phyloP scores from a whole-genome alignment of 306 rosid genomes.

The Cotoneaster glaucophyllus region DNA sequence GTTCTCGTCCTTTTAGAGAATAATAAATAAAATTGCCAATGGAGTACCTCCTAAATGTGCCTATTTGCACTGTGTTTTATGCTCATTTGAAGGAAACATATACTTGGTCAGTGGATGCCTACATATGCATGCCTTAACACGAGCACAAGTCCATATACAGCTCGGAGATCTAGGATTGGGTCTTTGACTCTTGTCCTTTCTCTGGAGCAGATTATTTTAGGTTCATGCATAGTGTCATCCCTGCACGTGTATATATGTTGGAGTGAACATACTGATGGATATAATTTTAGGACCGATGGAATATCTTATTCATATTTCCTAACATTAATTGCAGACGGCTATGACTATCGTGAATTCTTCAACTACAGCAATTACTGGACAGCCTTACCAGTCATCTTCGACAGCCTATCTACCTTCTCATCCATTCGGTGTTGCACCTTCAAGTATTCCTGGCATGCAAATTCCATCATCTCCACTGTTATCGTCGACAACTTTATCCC shows the following conservation, averaged over 20 bases:
- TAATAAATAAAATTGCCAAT: background rate
- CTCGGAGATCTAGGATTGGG: background rate
- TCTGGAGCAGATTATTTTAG: background rate
- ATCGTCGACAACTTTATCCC: conserved; percentile 28
- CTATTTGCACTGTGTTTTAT: background rate
- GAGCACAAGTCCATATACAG: background rate
- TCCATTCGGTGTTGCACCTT: conserved; percentile 35
- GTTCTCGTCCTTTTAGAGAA: background rate
- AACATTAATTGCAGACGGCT: conserved; percentile 50
- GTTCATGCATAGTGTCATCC: background rate
- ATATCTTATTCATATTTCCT: background rate
- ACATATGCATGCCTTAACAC: background rate
- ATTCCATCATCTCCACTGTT: conserved; percentile 41
- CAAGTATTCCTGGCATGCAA: conserved; percentile 40
- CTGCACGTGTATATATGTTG: background rate
- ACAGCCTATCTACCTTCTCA: conserved; percentile 32
- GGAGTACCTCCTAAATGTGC: background rate
- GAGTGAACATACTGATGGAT: background rate
- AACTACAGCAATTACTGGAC: conserved; percentile 27
- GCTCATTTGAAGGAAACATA: background rate
- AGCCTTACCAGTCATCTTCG: conserved; percentile 29
- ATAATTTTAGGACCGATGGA: background rate
- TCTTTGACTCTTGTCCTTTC: background rate
- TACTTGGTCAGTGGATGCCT: background rate
- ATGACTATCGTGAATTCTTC: conserved; percentile 26